A percentile compares a stretch with the other conserved stretches of the same genome.
Conservation (phyloP, 2,329 filamentous ascomycete species). For the Arthrobotrys musiformis region DNA sequence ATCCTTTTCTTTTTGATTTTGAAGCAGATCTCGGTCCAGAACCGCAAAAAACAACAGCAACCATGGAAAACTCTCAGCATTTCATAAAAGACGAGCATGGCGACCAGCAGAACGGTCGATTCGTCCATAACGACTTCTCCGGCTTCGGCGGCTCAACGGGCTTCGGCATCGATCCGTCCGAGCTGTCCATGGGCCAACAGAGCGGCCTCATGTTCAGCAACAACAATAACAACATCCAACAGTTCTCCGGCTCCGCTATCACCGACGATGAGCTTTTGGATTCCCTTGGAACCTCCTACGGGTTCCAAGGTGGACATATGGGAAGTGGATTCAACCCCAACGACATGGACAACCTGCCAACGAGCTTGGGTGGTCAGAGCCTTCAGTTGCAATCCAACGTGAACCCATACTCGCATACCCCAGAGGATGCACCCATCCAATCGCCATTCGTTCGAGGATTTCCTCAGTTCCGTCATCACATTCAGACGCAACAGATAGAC, state of each 20-base stretch:
- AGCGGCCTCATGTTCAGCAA: constrained; percentile 66
- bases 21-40: constrained; percentile 56
- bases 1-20: constrained; percentile 56
- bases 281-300: constrained; percentile 51
- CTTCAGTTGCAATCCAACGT: constrained; percentile 57
- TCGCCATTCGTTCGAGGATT: constrained; percentile 77
- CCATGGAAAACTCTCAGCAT: constrained; percentile 63
- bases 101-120: constrained; percentile 62
- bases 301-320: constrained; percentile 53
- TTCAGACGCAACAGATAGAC: constrained; percentile 62
- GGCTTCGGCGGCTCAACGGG: constrained; percentile 51
- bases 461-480: constrained; percentile 48
- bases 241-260: constrained; percentile 80
- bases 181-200: constrained; percentile 73
- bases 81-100: constrained; percentile 69
- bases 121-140: constrained; percentile 62
- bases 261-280: constrained; percentile 76
- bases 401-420: constrained; percentile 79
- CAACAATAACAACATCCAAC: constrained; percentile 71
- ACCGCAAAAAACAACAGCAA: constrained; percentile 60
- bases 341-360: constrained; percentile 40
- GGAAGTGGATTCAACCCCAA: constrained; percentile 35
- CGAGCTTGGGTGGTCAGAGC: constrained; percentile 28
- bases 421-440: constrained; percentile 89
- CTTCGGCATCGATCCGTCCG: constrained; percentile 80